Evolutionary conservation across 2,329 filamentous ascomycete species (phyloP), one percentile per base, ranked within the genome.

Genomic region (Mollisia scopiformis): DNA sequence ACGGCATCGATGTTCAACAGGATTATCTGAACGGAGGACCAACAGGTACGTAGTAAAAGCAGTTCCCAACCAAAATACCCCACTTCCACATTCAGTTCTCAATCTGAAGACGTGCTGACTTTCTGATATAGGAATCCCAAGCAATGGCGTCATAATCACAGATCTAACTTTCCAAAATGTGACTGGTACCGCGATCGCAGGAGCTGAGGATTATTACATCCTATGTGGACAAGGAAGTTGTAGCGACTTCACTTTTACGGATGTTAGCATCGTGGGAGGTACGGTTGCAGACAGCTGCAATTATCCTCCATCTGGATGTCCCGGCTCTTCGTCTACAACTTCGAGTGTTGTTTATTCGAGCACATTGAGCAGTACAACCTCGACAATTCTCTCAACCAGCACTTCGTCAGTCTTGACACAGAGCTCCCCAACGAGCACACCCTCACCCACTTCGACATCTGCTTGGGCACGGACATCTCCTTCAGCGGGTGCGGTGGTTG

Each of bases 1-100:
- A 81, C 69, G 79, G 80, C 14, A 79, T 82, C 55, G 79, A 79
- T 62, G 75, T 82, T 57, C 74, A 82, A 72, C 79, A 82, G 73
- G 80, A 82, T 68, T 82, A 82, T 66, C 66, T 78, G 56, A 82
- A 82, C 66, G 80, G 75, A n/a, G 75, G 75, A 3, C 62, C 75
- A 10, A 76, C 73, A n/a, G n/a, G n/a, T n/a, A n/a, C n/a, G n/a
- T n/a, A n/a, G n/a, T n/a, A n/a, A n/a, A n/a, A n/a, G n/a, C n/a
- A n/a, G n/a, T n/a, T n/a, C n/a, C n/a, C n/a, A n/a, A n/a, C n/a
- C n/a, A n/a, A n/a, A n/a, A n/a, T n/a, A n/a, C n/a, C n/a, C n/a
- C n/a, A n/a, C n/a, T n/a, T n/a, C n/a, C n/a, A n/a, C n/a, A n/a
- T n/a, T n/a, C n/a, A n/a, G n/a, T n/a, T n/a, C n/a, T n/a, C n/a